Percentiles rank a stretch among this genome's conserved stretches.
phyloP scores from a whole-genome alignment of 2,329 filamentous ascomycete genomes.

The Colletotrichum shisoi region DNA sequence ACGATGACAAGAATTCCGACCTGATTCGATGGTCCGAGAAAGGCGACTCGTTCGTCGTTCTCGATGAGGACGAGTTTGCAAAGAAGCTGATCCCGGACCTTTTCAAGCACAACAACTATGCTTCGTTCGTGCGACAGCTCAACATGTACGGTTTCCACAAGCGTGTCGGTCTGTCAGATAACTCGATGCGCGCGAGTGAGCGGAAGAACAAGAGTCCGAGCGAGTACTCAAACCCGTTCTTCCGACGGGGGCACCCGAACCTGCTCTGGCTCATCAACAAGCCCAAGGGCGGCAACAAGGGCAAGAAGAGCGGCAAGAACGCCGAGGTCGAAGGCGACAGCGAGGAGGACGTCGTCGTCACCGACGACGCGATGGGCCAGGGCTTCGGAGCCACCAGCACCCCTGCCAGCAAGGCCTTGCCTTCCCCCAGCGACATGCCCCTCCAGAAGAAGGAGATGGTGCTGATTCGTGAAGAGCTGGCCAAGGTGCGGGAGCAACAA shows the following conservation, averaged over 20 bases:
- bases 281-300: constrained; percentile 74
- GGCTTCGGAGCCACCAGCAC: constrained; percentile 41
- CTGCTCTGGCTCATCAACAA: constrained; percentile 96
- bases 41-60: constrained; percentile 93
- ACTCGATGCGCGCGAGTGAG: constrained; percentile 96
- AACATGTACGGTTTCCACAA: constrained; percentile 99
- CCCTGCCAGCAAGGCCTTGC: constrained; percentile 49
- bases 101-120: constrained; percentile 99
- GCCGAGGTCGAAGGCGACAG: constrained; percentile 77
- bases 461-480: constrained; percentile 79
- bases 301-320: constrained; percentile 69
- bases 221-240: constrained; percentile 97
- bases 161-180: constrained; percentile 89
- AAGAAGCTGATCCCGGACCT: constrained; percentile 96
- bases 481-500: constrained; percentile 85
- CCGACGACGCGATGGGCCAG: constrained; percentile 50
- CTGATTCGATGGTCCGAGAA: constrained; percentile 97
- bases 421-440: constrained; percentile 57
- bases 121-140: constrained; percentile 91
- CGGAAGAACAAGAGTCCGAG: constrained; percentile 97
- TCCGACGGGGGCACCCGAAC: constrained; percentile 90
- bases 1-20: constrained; percentile 90
- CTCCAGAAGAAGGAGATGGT: constrained; percentile 76
- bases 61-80: constrained; percentile 98
- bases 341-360: constrained; percentile 56